Evolutionary conservation across 495 filamentous ascomycete genomes (phyloP), one percentile per base, ranked within the genome.

Genomic region (Penicillium nucicola): DNA sequence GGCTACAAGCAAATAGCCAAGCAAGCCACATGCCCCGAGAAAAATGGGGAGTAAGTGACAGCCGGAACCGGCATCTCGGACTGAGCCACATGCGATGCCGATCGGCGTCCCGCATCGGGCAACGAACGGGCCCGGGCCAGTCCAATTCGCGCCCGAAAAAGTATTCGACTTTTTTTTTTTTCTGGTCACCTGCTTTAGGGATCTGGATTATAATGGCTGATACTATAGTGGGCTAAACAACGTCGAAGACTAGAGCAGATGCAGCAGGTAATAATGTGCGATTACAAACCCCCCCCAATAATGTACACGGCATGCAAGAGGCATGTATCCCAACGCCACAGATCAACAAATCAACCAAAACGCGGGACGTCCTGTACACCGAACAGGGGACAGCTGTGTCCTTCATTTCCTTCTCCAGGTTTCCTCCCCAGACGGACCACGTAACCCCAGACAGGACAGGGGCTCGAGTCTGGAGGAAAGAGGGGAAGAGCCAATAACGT

Each of bases 81-180:
- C 43, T 36, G 33, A 31, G 44, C 36, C 45, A 38, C 25, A 28
- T 28, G 25, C 5, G 23, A 48, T 39, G 15, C 47, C 40, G 50
- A 57, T 53, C 39, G 50, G 55, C 55, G 38, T 48, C 33, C 55
- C 58, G 58, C 47, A 49, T 61, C 34, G 38, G 44, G 50, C 9
- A 42, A 44, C 36, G 25, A 7, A 14, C 10, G 33, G 50, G 33
- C 45, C 25, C 25, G 2, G 22, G 22, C 25, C 25, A 28, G 25
- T 0, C 7, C 25, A 28, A 8, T 9, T 28, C 10, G 6, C 5
- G 6, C 6, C 25, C 25, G 25, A 28, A 28, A 28, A 8, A 8
- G 7, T 28, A 5, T 28, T 28, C 25, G 6, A 9, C 6, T 28
- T 28, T 28, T 28, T 28, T 28, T 8, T 28, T 28, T 28, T 28